Evolutionary conservation across 371 early-diverging fungal genomes (phyloP).

Genomic region (Actinomortierella ambigua): DNA sequence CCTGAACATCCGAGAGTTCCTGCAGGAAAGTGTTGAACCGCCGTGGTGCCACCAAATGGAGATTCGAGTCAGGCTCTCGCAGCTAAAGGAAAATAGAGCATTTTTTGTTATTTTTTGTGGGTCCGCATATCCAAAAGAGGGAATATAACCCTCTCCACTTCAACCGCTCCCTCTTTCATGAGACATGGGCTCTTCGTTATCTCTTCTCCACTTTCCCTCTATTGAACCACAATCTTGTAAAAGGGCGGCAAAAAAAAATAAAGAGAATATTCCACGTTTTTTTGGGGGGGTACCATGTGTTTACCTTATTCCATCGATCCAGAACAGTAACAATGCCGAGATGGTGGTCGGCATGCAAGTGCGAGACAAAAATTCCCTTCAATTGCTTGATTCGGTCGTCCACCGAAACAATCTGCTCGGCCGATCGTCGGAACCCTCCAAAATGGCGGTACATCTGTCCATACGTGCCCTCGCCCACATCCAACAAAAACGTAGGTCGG

Average conservation of each 20-base stretch:
- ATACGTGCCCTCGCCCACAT: slow-evolving; percentile 98
- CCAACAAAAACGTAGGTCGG: slow-evolving; percentile 71
- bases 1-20: slow-evolving; percentile 73
- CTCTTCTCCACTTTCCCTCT: too few species aligned
- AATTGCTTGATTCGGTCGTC: slow-evolving; percentile 58
- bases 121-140: background rate
- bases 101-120: background rate
- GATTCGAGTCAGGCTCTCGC: background rate
- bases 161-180: too few species aligned
- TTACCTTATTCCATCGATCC: slow-evolving; percentile 64
- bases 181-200: too few species aligned
- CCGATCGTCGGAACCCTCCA: slow-evolving; percentile 49
- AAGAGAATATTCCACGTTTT: slow-evolving; percentile 6
- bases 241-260: background rate
- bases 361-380: slow-evolving; percentile 90
- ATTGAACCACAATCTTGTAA: too few species aligned
- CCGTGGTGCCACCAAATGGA: slow-evolving; percentile 71
- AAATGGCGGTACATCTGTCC: slow-evolving; percentile 89
- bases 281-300: slow-evolving; percentile 9
- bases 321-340: slow-evolving; percentile 87
- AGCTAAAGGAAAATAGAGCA: background rate
- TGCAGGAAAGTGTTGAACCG: slow-evolving; percentile 65
- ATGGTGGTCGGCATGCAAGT: slow-evolving; percentile 99
- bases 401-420: slow-evolving; percentile 25
- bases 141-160: background rate